Base-by-base conservation (phyloP, 2,329 filamentous ascomycete species). In the Volutella citrinella region DNA sequence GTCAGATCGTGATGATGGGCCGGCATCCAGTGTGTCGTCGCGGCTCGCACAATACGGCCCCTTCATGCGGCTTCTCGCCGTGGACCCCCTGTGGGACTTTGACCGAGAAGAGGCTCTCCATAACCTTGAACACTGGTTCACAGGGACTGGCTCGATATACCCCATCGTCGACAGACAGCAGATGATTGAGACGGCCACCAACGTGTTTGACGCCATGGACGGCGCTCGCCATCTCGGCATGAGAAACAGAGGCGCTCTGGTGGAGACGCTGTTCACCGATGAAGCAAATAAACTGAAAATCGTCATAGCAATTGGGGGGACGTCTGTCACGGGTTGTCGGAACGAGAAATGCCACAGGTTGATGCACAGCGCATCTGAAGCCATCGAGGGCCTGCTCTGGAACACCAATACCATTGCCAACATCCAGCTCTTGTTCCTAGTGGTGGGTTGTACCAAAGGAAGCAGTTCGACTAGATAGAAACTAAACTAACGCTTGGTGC, bases 21-120 rank as follows among this genome's bases (percentile, higher is more conserved):
- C 7, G 5, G 18, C 24, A 9, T 18, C 28, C 12, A 23, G 24
- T 7, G 5, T 22, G 11, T 27, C 34, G 11, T 27, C 18, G 24
- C 20, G 13, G 17, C 24, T 27, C 9, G 24, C 29, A 5, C 29
- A 28, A 20, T 32, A 27, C 19, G 29, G 29, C 5, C 34, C 34
- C 5, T 37, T 32, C 19, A 32, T 21, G 34, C 31, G 32, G 16
- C 12, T 37, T 5, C 16, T 37, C 16, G 14, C 25, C 5, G 25
- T 37, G 29, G 34, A 37, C 11, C 34, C 34, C 12, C 25, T 37
- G 7, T 37, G 28, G 34, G 34, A 37, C 14, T 27, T 32, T 14
- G 24, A 8, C 13, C 24, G n/a, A 23, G 24, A 37, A 11, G 34
- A 37, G 18, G 34, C 34, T 10, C 12, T 22, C n/a, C 18, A 26